Percentiles rank a stretch among this genome's conserved stretches.
Conservation (phyloP, 164 flowering plant genomes). For the Vitis riparia region DNA sequence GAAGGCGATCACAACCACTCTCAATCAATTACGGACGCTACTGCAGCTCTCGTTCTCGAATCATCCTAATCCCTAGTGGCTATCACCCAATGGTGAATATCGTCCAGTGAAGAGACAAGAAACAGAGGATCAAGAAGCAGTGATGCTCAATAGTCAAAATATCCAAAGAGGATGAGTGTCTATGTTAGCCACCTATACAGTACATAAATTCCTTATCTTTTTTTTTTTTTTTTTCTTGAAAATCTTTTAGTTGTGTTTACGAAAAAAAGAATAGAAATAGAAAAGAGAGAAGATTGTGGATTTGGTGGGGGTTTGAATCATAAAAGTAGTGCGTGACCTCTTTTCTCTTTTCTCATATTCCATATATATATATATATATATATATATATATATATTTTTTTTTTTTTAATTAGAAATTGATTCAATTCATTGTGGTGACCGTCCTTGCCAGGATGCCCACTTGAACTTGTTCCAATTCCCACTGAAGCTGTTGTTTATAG, state of each 20-base stretch:
- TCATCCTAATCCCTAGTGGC: slow-evolving; percentile 36
- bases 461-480: slow-evolving; percentile 13
- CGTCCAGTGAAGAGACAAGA: not conserved
- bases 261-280: not conserved
- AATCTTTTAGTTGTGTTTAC: slow-evolving; percentile 5
- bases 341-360: slow-evolving; percentile 1
- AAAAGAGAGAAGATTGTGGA: slow-evolving; percentile 14
- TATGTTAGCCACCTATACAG: not conserved
- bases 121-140: not conserved
- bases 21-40: slow-evolving; percentile 22
- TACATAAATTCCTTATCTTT: slow-evolving; percentile 1
- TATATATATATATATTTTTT: too few species aligned
- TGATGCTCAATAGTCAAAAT: not conserved
- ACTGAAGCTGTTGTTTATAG: not conserved
- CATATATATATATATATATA: not conserved
- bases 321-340: slow-evolving; percentile 12
- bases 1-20: slow-evolving; percentile 68
- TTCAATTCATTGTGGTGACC: not conserved
- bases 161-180: slow-evolving; percentile 4
- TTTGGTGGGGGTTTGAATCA: slow-evolving; percentile 30
- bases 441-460: slow-evolving; percentile 7
- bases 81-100: slow-evolving; percentile 13
- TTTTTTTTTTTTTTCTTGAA: not conserved
- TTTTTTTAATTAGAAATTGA: not conserved
- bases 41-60: slow-evolving; percentile 43